These are phyloP conservation scores for Botrytis byssoidea DNA, from an alignment of 2,329 filamentous ascomycete species.

Conservation along the genomic window DNA sequence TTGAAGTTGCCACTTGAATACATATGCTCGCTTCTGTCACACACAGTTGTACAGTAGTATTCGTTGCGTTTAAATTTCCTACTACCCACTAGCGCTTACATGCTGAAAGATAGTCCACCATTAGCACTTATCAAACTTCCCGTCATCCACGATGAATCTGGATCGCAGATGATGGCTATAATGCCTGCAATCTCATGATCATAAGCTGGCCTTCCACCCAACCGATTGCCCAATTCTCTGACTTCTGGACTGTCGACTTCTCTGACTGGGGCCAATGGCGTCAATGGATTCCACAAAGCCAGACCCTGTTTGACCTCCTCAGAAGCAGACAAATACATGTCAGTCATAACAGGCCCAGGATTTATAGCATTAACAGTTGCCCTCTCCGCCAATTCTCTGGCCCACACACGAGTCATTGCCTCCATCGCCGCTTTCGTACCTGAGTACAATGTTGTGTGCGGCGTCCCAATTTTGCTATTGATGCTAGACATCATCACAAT, in stretches of 20 bases:
- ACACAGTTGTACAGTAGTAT: neutral
- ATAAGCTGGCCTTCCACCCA: conserved; percentile 29
- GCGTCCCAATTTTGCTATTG: conserved; percentile 54
- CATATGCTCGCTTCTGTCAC: neutral
- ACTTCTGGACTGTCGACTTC: conserved; percentile 17
- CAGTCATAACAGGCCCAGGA: conserved; percentile 17
- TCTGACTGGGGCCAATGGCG: conserved; percentile 20
- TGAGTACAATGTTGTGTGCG: conserved; percentile 57
- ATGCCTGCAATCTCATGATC: conserved; percentile 21
- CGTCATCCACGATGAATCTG: conserved; percentile 16
- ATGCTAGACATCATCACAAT: conserved; percentile 61
- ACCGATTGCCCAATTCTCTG: conserved; percentile 13
- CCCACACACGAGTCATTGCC: conserved; percentile 52
- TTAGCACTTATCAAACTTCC: conserved; percentile 14
- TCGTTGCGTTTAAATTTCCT: neutral
- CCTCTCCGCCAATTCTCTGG: conserved; percentile 13
- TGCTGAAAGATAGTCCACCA: conserved; percentile 10
- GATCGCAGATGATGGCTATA: conserved; percentile 18
- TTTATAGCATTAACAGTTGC: conserved; percentile 17
- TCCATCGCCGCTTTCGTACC: conserved; percentile 64
- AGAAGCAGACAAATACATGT: conserved; percentile 42
- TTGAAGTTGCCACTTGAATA: neutral
- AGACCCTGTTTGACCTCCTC: conserved; percentile 58
- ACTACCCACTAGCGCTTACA: neutral
- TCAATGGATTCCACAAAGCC: conserved; percentile 54